Evolutionary conservation across 2,329 filamentous ascomycete genomes (phyloP), one percentile per base, ranked within the genome.

Genomic region (Calonectria hongkongensis): DNA sequence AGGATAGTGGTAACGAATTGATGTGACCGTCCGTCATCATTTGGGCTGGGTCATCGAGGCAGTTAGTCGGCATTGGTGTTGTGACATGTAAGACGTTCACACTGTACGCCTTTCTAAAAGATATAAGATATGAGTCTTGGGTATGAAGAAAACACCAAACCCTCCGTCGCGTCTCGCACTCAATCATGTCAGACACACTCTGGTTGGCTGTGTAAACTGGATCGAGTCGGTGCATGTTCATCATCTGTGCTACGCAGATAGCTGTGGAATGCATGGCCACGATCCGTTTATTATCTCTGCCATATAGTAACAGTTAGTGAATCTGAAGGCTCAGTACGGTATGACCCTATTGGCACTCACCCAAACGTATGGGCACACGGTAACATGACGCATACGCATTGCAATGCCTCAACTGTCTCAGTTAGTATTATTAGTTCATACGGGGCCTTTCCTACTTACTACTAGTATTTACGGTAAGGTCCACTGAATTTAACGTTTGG

Each of bases 71-170:
- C 33, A 39, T 21, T 2, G 18, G 7, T 12, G 54, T 58, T 7
- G 30, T 36, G 18, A 39, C 33, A 39, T 58, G 54, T 1, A 6
- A 36, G 10, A 12, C 1, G 9, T 25, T 21, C 7, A 58, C 36
- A 18, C 30, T 58, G 8, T 58, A 58, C 4, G 54, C 30, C 21
- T 58, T 58, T 25, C 33, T 58, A 13, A 58, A 58, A 0, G 54
- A 36, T n/a, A 30, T 58, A 10, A 58, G 28, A 58, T 58, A 58
- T 58, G 54, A 58, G 18, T 58, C 54, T 30, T 58, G 54, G 2
- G 33, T 58, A 30, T 36, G 21, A 30, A 58, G 54, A 13, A 33
- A 58, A 30, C 16, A 58, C 54, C 54, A 39, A n/a, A 58, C 54
- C 18, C 54, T 16, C 18, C 33, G 28, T 16, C 33, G 28, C 12